Conservation (phyloP, 306 rosid genomes). For the Purshia tridentata region DNA sequence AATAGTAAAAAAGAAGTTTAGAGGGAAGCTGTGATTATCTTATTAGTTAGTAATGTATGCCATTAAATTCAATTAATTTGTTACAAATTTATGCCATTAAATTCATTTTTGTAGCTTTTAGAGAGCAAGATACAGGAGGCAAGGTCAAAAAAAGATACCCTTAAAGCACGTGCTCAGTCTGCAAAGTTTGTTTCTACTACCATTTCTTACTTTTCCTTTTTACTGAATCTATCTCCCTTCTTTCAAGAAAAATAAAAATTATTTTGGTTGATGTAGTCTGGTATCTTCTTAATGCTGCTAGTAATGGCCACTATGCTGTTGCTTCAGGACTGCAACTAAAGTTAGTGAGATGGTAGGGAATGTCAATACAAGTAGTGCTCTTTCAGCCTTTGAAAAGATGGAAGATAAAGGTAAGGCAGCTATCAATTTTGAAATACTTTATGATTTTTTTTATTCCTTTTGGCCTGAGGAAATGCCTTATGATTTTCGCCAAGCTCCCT, state of each 20-base stretch:
- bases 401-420: conserved; percentile 85
- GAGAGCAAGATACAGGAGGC: conserved; percentile 98
- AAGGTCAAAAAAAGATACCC: conserved; percentile 88
- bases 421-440: not conserved
- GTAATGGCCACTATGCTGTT: conserved; percentile 33
- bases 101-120: conserved; percentile 59
- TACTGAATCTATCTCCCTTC: conserved; percentile 15
- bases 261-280: not conserved
- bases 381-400: conserved; percentile 95
- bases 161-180: conserved; percentile 94
- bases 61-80: not conserved
- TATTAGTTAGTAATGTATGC: too few relatives aligned
- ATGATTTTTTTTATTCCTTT: not conserved
- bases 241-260: not conserved
- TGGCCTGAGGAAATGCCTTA: not conserved
- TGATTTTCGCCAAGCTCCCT: not conserved
- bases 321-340: conserved; percentile 80
- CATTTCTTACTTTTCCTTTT: conserved; percentile 20
- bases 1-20: not conserved
- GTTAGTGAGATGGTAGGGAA: conserved; percentile 90
- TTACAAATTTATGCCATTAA: conserved; percentile 4
- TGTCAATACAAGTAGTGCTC: conserved; percentile 90
- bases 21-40: not conserved
- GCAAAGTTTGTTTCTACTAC: conserved; percentile 63
- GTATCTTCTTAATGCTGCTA: conserved; percentile 24